Base-by-base conservation (phyloP, 2,329 filamentous ascomycete genomes). In the Xylariaceae sp. region DNA sequence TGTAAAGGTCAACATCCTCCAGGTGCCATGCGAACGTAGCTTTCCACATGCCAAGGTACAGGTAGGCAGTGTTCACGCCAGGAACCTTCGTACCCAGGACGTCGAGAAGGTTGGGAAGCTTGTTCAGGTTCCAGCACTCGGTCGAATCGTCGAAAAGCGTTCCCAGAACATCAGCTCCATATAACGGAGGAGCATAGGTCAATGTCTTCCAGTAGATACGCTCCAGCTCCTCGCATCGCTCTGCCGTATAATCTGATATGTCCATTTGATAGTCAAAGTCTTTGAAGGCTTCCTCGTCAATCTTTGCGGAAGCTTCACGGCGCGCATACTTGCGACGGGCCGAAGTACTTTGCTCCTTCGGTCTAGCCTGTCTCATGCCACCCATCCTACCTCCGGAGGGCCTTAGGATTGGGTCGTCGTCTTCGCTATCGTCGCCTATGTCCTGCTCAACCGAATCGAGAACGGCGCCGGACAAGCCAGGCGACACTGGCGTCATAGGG, bases 31-130 rank as follows among this genome's bases (percentile, higher is more conserved):
- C 92, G 61, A 98, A 98, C 0, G 92, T 97, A 9, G 92, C 90
- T 64, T 97, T 97, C 92, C 92, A 98, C 92, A 98, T 98, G 30
- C 92, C 92, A 43, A 98, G 73, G 59, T 98, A 98, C 2, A 98
- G 76, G 58, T 98, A 98, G 2, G 92, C 90, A 2, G 90, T 98
- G 57, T 98, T 98, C 57, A 98, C 94, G 50, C 92, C 92, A 3
- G 92, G 94, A 7, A 98, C 88, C 53, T 96, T 95, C 40, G 88
- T 90, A 5, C 92, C 92, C 2, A 98, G 72, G 3, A 96, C 87
- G 62, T 98, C 92, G 27, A 98, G 74, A 40, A 98, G 67, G 52
- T 97, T 98, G 9, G 88, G 87, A 19, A 98, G 73, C 59, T 94
- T 94, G 53, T 94, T 92, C 31, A 98, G 78, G 53, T 98, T 98